These are phyloP conservation scores for Torrubiellomyces zombiae DNA, from an alignment of 2,329 filamentous ascomycete genomes.

Conservation along the genomic window DNA sequence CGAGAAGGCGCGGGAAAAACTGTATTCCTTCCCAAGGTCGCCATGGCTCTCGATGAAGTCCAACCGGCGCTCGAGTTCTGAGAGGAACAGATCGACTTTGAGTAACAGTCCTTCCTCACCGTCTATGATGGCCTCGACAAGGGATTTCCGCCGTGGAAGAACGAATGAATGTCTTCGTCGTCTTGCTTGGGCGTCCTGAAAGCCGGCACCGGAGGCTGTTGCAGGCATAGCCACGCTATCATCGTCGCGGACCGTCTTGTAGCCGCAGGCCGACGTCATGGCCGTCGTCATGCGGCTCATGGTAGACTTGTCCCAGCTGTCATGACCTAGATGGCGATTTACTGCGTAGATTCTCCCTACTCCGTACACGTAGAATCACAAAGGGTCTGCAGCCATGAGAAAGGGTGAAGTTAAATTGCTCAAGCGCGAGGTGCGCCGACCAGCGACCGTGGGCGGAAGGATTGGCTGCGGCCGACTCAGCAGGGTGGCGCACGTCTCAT, in stretches of 20 bases:
- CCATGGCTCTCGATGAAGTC: slow-evolving; percentile 81
- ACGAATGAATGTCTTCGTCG: slow-evolving; percentile 41
- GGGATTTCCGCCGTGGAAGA: slow-evolving; percentile 37
- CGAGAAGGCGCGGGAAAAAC: slow-evolving; percentile 68
- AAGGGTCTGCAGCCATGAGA: no score
- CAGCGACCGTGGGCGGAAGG: not conserved
- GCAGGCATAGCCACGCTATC: slow-evolving; percentile 18
- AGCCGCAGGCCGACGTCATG: slow-evolving; percentile 20
- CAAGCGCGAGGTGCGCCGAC: not conserved
- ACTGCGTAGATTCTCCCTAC: not conserved
- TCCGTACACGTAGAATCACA: not conserved
- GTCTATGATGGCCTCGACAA: slow-evolving; percentile 44
- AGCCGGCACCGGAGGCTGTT: slow-evolving; percentile 23
- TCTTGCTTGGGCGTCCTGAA: slow-evolving; percentile 15
- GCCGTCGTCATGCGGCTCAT: slow-evolving; percentile 23
- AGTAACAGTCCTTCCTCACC: slow-evolving; percentile 44
- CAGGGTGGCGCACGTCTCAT: no score
- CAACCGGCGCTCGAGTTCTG: slow-evolving; percentile 71
- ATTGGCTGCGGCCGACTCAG: no score
- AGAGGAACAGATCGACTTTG: slow-evolving; percentile 63
- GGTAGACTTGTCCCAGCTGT: slow-evolving; percentile 4
- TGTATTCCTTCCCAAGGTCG: slow-evolving; percentile 66
- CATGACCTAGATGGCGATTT: not conserved
- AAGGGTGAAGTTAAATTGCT: no score
- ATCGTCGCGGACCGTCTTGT: slow-evolving; percentile 12